Evolutionary conservation across 1,284 basidiomycete species (phyloP), one percentile per base, ranked within the genome.

Genomic region (Ganoderma lingzhi): DNA sequence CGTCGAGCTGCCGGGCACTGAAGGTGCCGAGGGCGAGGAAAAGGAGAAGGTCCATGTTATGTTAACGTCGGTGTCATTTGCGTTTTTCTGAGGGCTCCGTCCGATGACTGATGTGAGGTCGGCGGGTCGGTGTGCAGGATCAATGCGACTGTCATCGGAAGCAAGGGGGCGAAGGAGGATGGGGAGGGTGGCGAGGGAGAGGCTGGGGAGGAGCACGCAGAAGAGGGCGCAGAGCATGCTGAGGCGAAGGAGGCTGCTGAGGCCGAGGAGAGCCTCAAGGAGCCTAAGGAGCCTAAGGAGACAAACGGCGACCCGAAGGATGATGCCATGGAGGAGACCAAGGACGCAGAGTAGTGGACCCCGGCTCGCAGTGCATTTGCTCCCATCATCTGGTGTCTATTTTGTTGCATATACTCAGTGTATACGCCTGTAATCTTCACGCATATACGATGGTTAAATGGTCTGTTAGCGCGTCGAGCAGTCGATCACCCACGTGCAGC

Each of bases 121-220:
- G 19, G n/a, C 35, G 56, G 70, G 15, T 55, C 60, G 66, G 66
- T 64, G 39, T 14, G 59, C 70, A 93, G 91, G n/a, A 86, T 93
- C 74, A 94, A 93, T 77, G 92, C 92, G 32, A 91, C 90, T 32
- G 92, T 94, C 37, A 76, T 92, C 45, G 92, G 92, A 0, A 93
- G 92, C 80, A 94, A 93, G 80, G 83, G 83, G 56, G 84, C 84
- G 12, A 83, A 82, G 70, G 83, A 84, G 39, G 82, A 76, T 19
- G 83, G 76, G 4, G 80, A 75, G 17, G 81, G 80, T 9, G 77
- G 70, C 3, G 77, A 77, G 14, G 77, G 78, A 12, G 78, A 73
- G 32, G 72, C 73, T 19, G 71, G 72, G 48, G 70, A 61, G 14
- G 70, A 64, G 28, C 68, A 66, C 17, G 63, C 63, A 9, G 71